phyloP scores from a whole-genome alignment of 139 green algal species.

The Dunaliella primolecta region DNA sequence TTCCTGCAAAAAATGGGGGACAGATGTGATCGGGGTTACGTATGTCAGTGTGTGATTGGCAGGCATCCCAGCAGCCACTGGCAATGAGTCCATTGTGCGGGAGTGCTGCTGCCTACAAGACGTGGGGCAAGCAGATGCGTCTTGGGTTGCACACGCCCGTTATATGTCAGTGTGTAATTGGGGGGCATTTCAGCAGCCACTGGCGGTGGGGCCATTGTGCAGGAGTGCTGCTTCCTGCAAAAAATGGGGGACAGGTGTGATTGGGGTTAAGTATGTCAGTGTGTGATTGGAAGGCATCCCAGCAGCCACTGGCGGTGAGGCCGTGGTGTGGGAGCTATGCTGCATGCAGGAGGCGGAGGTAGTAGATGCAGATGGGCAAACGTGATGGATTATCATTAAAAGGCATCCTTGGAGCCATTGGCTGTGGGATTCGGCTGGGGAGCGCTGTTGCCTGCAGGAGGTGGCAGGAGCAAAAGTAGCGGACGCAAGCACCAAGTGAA shows the following conservation, averaged over 20 bases:
- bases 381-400: no score
- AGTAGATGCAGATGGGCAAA: not conserved
- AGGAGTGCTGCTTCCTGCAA: not conserved
- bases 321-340: not conserved
- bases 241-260: not conserved
- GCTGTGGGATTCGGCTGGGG: not conserved
- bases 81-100: not conserved
- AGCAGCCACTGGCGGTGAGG: no score
- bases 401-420: no score
- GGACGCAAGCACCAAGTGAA: no score
- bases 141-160: no score
- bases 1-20: not conserved
- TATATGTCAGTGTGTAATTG: no score
- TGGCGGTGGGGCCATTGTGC: not conserved
- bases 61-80: no score
- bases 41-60: no score
- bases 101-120: not conserved
- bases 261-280: no score
- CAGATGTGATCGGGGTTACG: not conserved
- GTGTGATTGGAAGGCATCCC: no score
- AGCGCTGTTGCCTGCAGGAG: not conserved
- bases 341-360: not conserved
- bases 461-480: not conserved
- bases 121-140: not conserved
- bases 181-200: no score